These are phyloP conservation scores for Orychophragmus violaceus DNA, from an alignment of 345 rosid genomes.

Conservation along the genomic window DNA sequence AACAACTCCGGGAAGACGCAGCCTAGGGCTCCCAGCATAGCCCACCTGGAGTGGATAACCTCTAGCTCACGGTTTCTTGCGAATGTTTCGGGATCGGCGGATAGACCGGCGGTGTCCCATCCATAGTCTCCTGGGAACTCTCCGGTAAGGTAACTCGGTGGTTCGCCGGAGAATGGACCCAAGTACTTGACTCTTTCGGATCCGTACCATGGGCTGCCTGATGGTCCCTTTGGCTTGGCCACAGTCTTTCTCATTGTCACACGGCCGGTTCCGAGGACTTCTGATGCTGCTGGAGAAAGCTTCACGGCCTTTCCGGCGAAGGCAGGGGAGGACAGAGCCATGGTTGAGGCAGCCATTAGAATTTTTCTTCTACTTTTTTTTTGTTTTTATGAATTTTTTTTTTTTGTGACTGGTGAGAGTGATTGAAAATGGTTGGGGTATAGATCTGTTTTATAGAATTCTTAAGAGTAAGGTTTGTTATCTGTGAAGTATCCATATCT, in stretches of 20 bases:
- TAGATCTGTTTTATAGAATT: neutral
- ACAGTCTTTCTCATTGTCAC: slow-evolving; percentile 31
- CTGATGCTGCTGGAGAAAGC: slow-evolving; percentile 22
- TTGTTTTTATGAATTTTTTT: neutral
- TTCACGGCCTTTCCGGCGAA: slow-evolving; percentile 35
- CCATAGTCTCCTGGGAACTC: slow-evolving; percentile 56
- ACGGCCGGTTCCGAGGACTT: slow-evolving; percentile 31
- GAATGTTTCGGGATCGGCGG: slow-evolving; percentile 87
- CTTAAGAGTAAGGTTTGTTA: slow-evolving; percentile 26
- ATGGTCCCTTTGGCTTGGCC: slow-evolving; percentile 38
- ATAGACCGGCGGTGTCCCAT: slow-evolving; percentile 63
- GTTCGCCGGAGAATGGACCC: slow-evolving; percentile 79
- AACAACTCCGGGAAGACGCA: slow-evolving; percentile 71
- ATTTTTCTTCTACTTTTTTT: neutral
- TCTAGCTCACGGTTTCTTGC: slow-evolving; percentile 86
- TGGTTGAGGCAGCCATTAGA: slow-evolving; percentile 31
- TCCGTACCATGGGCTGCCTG: slow-evolving; percentile 53
- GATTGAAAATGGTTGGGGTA: slow-evolving; percentile 23
- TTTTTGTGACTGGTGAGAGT: slow-evolving; percentile 29
- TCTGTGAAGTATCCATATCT: slow-evolving; percentile 26
- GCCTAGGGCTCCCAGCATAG: slow-evolving; percentile 76
- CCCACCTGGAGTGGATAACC: slow-evolving; percentile 79
- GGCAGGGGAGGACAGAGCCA: slow-evolving; percentile 36
- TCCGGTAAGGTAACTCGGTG: slow-evolving; percentile 72
- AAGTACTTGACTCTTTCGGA: slow-evolving; percentile 80